Evolutionary conservation across 768 basidiomycete genomes (phyloP).

Genomic region (Serendipita sp.): DNA sequence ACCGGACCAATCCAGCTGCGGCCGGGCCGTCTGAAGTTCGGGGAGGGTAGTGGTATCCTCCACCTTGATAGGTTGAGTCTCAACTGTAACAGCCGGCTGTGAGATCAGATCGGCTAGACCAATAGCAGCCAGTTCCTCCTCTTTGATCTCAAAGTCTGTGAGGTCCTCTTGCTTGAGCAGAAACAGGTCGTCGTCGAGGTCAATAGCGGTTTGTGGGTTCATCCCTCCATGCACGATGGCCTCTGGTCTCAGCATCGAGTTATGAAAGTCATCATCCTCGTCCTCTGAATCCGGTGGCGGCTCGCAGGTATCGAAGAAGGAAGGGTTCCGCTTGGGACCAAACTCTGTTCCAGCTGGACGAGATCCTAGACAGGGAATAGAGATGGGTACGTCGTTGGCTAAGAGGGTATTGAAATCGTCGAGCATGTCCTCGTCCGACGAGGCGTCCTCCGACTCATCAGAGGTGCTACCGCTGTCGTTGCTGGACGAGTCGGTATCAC

Average conservation of each 20-base stretch:
- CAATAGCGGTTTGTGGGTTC: neutral
- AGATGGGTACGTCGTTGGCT: neutral
- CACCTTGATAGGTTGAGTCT: neutral
- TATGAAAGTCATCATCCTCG: conserved; percentile 32
- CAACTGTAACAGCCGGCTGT: no score
- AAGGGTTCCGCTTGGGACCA: conserved; percentile 27
- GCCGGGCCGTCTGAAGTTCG: neutral
- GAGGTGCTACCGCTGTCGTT: neutral
- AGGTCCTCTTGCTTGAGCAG: neutral
- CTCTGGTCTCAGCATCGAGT: conserved; percentile 14
- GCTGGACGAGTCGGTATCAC: neutral
- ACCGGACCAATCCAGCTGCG: neutral
- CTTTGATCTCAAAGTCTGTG: conserved; percentile 17
- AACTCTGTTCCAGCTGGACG: conserved; percentile 40
- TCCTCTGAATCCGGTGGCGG: conserved; percentile 60
- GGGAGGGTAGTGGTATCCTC: neutral
- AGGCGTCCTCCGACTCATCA: no score
- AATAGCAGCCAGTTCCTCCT: neutral
- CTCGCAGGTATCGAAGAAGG: conserved; percentile 9
- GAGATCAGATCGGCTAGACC: no score
- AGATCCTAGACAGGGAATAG: conserved; percentile 3
- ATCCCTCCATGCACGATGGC: neutral
- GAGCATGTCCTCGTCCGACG: neutral
- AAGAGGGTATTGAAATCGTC: neutral
- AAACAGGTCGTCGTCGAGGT: neutral